Evolutionary conservation across 495 filamentous ascomycete genomes (phyloP), one percentile per base, ranked within the genome.

Genomic region (Trichoderma asperelloides): DNA sequence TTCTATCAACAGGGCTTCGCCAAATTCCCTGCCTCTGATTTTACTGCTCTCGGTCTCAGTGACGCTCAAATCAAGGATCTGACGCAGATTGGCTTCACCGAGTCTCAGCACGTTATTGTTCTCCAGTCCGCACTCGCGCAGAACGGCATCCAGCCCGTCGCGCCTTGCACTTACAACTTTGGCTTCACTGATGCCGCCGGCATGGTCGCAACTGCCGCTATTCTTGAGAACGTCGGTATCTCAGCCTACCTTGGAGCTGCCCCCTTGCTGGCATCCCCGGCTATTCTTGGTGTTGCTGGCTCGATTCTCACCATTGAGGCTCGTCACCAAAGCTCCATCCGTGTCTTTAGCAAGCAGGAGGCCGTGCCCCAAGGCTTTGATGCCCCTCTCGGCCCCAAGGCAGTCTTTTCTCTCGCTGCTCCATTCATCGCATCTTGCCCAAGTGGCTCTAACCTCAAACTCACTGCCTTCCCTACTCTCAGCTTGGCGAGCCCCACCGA

Each of bases 1-100:
- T 89, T 89, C 73, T 89, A 89, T 78, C 75, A 78, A 66, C 76
- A 87, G 70, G 87, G 84, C 33, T 87, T 89, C 69, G 78, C 81
- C 68, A 80, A 84, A 73, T 88, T 88, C 74, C 79, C 82, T 2
- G 79, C 70, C 74, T 68, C 68, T 79, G 62, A 67, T 78, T 71
- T 72, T 77, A 55, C 74, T 81, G 70, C 65, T 70, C 73, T 71
- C 79, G 67, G 67, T 77, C 67, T 66, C 74, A 41, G 60, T 77
- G 62, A 71, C 74, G 57, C 71, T 74, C 30, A 78, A 66, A 3
- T 79, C 71, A 70, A 77, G 72, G 16, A 72, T 72, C 67, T 79
- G 77, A 55, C 72, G 76, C 1, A 80, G 69, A 60, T 76, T 76
- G 30, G 76, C 76, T 79, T 76, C 67, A 87, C 81, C 11, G 86